Conservation (phyloP, 192 early-diverging fungal genomes). For the Coemansia umbellata region DNA sequence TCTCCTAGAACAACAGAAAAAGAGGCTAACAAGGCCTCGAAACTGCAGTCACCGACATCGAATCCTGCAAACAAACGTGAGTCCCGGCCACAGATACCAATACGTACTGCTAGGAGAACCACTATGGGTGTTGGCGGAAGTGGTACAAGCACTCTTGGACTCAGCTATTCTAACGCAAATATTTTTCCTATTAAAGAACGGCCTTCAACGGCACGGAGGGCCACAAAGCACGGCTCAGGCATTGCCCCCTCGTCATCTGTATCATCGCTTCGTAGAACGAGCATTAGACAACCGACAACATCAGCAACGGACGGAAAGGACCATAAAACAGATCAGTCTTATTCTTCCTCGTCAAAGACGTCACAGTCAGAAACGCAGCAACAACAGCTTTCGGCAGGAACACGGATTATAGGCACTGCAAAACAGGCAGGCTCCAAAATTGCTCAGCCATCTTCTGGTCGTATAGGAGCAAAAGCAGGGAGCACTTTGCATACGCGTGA, state of each 20-base stretch:
- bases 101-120: slow-evolving; percentile 20
- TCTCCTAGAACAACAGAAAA: not conserved
- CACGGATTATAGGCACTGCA: not conserved
- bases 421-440: not conserved
- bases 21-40: not conserved
- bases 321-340: not conserved
- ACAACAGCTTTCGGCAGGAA: not conserved
- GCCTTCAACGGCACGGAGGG: slow-evolving; percentile 4
- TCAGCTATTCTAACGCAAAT: slow-evolving; percentile 37
- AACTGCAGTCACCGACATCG: not conserved
- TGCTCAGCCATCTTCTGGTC: not conserved
- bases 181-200: slow-evolving; percentile 41
- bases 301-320: not conserved
- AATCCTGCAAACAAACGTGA: slow-evolving; percentile 2
- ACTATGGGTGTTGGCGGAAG: slow-evolving; percentile 52
- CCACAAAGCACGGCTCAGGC: slow-evolving; percentile 3
- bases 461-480: not conserved
- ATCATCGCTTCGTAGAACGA: not conserved
- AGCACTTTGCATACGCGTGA: not conserved
- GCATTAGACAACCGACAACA: not conserved
- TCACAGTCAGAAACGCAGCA: not conserved
- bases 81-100: slow-evolving; percentile 16
- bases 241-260: not conserved
- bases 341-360: not conserved
- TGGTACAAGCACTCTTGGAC: slow-evolving; percentile 48